phyloP scores from a whole-genome alignment of 2,329 filamentous ascomycete species.

The Calonectria pseudoturangicola region DNA sequence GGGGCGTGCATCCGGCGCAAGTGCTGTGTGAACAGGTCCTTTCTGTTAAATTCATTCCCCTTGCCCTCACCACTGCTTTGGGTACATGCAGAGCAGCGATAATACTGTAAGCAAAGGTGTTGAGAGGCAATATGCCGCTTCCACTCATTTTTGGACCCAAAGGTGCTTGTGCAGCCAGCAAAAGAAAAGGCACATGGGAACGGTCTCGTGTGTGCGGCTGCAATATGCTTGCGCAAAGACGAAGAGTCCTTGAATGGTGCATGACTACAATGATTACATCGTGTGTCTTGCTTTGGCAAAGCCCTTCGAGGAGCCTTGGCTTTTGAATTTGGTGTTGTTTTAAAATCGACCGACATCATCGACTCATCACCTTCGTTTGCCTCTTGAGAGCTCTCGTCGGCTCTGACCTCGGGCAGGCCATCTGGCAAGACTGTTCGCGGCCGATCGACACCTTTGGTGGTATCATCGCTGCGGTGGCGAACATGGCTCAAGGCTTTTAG shows the following conservation, averaged over 20 bases:
- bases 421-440: slow-evolving; percentile 64
- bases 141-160: slow-evolving; percentile 98
- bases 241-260: slow-evolving; percentile 81
- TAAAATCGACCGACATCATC: slow-evolving; percentile 49
- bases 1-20: slow-evolving; percentile 94
- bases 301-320: slow-evolving; percentile 67
- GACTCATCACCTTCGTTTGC: slow-evolving; percentile 58
- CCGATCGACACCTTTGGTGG: slow-evolving; percentile 52
- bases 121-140: slow-evolving; percentile 95
- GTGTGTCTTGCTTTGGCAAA: slow-evolving; percentile 76
- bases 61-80: slow-evolving; percentile 72
- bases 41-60: slow-evolving; percentile 89
- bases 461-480: slow-evolving; percentile 72
- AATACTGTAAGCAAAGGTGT: slow-evolving; percentile 83
- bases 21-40: slow-evolving; percentile 96
- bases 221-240: slow-evolving; percentile 79
- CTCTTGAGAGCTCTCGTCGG: slow-evolving; percentile 59
- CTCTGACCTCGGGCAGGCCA: slow-evolving; percentile 58
- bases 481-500: slow-evolving; percentile 80
- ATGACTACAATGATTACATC: slow-evolving; percentile 77
- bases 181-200: slow-evolving; percentile 92
- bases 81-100: slow-evolving; percentile 78
- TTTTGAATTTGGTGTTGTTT: slow-evolving; percentile 56
- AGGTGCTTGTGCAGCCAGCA: slow-evolving; percentile 88
- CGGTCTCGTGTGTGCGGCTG: slow-evolving; percentile 80